phyloP scores from a whole-genome alignment of 768 basidiomycete species.

The Lactarius hatsudake region DNA sequence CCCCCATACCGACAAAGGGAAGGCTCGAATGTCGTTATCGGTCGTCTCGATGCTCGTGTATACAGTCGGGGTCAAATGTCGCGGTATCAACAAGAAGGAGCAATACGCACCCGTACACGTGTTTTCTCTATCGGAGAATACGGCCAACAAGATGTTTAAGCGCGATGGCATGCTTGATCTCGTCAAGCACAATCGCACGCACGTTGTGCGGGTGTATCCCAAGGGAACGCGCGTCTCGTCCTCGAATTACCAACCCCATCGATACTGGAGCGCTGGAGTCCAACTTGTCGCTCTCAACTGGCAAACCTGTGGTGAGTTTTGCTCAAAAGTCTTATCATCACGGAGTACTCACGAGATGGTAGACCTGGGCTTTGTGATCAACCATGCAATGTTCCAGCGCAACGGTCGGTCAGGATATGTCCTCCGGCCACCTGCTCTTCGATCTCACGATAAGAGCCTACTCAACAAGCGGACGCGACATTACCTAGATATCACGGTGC shows the following conservation, averaged over 20 bases:
- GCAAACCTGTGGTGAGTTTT: slow-evolving; percentile 84
- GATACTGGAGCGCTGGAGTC: slow-evolving; percentile 84
- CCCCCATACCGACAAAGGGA: slow-evolving; percentile 33
- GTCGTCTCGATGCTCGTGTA: slow-evolving; percentile 82
- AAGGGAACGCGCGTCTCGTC: slow-evolving; percentile 78
- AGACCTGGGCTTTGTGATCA: slow-evolving; percentile 92
- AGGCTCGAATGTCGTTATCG: slow-evolving; percentile 69
- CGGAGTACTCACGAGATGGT: slow-evolving; percentile 19
- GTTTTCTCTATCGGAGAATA: slow-evolving; percentile 88
- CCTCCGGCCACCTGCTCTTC: slow-evolving; percentile 78
- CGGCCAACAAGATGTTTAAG: slow-evolving; percentile 73
- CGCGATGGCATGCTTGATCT: slow-evolving; percentile 58
- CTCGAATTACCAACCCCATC: slow-evolving; percentile 85
- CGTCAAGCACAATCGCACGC: slow-evolving; percentile 81
- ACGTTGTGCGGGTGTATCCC: slow-evolving; percentile 85
- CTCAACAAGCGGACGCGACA: slow-evolving; percentile 54
- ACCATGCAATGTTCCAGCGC: slow-evolving; percentile 91
- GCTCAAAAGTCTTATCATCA: not conserved
- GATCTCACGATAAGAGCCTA: slow-evolving; percentile 59
- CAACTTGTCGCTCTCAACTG: slow-evolving; percentile 95
- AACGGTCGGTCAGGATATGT: slow-evolving; percentile 90
- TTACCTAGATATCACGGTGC: slow-evolving; percentile 60
- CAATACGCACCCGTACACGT: slow-evolving; percentile 84
- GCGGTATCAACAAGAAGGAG: slow-evolving; percentile 83
- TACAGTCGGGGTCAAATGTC: slow-evolving; percentile 93